phyloP scores from a whole-genome alignment of 306 rosid genomes.

The Dryas alaskensis region DNA sequence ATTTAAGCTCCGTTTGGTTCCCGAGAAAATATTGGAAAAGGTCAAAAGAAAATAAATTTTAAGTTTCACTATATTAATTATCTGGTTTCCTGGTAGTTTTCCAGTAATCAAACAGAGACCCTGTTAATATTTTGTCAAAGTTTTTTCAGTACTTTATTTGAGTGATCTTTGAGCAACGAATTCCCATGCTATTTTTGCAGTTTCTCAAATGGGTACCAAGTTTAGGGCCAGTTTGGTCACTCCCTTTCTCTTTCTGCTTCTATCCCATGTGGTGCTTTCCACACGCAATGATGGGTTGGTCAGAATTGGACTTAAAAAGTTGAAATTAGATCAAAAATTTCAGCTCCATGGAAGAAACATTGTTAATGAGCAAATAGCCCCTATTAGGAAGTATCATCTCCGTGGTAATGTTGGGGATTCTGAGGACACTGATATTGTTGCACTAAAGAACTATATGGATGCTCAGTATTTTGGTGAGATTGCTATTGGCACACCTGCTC shows the following conservation, averaged over 20 bases:
- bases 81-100: background rate
- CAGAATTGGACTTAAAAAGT: conserved; percentile 48
- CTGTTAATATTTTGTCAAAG: background rate
- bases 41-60: background rate
- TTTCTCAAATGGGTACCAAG: conserved; percentile 35
- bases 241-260: conserved; percentile 30
- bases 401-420: conserved; percentile 27
- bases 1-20: conserved; percentile 6
- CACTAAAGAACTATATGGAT: conserved; percentile 74
- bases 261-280: conserved; percentile 41
- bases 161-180: conserved; percentile 17
- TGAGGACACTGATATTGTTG: conserved; percentile 48
- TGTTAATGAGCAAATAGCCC: conserved; percentile 28
- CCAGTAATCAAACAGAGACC: background rate
- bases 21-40: background rate
- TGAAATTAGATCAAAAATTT: conserved; percentile 32
- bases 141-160: background rate
- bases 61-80: background rate
- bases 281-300: conserved; percentile 40
- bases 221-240: conserved; percentile 23
- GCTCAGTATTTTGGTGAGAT: conserved; percentile 90
- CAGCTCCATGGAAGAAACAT: conserved; percentile 30
- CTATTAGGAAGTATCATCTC: conserved; percentile 33
- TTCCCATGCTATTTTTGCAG: conserved; percentile 25
- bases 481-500: conserved; percentile 75